Percentiles rank a stretch among this genome's conserved stretches.
Conservation (phyloP, 2,329 filamentous ascomycete genomes). For the Magnaporthiopsis rhizophila region DNA sequence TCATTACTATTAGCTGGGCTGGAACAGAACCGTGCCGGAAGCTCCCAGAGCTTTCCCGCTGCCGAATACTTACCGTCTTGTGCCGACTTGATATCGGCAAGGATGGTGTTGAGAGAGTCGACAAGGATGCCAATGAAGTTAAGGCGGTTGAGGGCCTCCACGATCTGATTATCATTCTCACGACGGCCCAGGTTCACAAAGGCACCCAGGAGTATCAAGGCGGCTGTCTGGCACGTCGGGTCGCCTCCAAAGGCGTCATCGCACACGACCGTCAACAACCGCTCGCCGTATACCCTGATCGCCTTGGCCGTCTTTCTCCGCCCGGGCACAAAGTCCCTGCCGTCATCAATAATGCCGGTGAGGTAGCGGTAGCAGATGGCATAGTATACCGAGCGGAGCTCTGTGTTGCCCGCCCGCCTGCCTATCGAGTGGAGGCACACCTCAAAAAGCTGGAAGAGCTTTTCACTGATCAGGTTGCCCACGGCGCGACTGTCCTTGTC, state of each 20-base stretch:
- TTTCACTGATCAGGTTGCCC: conserved; percentile 75
- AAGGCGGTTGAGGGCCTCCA: conserved; percentile 71
- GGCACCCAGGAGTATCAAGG: conserved; percentile 74
- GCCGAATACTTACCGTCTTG: neutral
- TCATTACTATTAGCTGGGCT: conserved; percentile 1
- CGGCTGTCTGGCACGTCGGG: conserved; percentile 72
- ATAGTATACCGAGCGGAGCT: conserved; percentile 79
- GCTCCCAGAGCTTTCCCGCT: neutral
- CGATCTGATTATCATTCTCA: conserved; percentile 64
- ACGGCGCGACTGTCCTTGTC: conserved; percentile 27
- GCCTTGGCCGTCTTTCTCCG: conserved; percentile 62
- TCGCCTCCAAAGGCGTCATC: conserved; percentile 89
- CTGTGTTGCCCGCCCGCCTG: conserved; percentile 60
- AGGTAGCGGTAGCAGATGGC: conserved; percentile 86
- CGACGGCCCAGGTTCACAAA: conserved; percentile 66
- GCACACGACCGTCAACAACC: conserved; percentile 77
- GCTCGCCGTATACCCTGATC: conserved; percentile 60
- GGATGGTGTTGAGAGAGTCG: conserved; percentile 73
- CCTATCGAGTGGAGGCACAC: conserved; percentile 73
- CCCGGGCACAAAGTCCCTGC: conserved; percentile 37
- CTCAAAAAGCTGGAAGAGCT: conserved; percentile 86
- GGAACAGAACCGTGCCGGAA: neutral
- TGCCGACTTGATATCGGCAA: conserved; percentile 49
- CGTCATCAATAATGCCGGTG: conserved; percentile 54
- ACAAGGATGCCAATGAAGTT: conserved; percentile 90